Percentiles rank a stretch among this genome's conserved stretches.
Conservation (phyloP, 2,329 filamentous ascomycete genomes). For the Magnaporthiopsis incrustans region DNA sequence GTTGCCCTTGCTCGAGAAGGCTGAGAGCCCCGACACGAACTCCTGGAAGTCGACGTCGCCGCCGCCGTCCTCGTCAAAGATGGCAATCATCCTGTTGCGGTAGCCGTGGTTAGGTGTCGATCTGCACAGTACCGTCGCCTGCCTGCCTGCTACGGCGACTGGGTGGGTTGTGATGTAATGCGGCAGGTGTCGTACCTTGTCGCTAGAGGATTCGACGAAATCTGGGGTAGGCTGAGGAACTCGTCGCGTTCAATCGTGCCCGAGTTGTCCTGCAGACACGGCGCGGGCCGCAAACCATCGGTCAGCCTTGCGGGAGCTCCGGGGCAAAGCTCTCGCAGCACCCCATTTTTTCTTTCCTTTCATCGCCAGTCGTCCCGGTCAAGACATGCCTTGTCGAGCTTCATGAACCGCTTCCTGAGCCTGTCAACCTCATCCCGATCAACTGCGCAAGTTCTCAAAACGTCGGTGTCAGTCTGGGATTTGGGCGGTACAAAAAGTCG, state of each 20-base stretch:
- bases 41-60: slow-evolving; percentile 98
- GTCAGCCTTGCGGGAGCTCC: neutral
- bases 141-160: too few species aligned
- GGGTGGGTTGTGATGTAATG: too few species aligned
- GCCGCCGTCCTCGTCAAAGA: slow-evolving; percentile 97
- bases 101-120: neutral
- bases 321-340: neutral
- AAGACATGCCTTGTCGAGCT: slow-evolving; percentile 79
- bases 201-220: slow-evolving; percentile 93
- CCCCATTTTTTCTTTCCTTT: neutral
- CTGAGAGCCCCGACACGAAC: slow-evolving; percentile 89
- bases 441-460: slow-evolving; percentile 45
- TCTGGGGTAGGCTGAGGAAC: slow-evolving; percentile 93
- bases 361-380: slow-evolving; percentile 2
- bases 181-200: slow-evolving; percentile 55
- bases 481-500: neutral
- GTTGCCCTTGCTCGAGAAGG: slow-evolving; percentile 96
- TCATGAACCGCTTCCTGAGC: slow-evolving; percentile 96
- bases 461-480: neutral
- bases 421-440: slow-evolving; percentile 95
- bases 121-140: neutral
- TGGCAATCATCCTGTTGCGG: slow-evolving; percentile 79
- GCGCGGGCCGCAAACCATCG: neutral
- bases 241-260: slow-evolving; percentile 98
- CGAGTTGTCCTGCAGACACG: slow-evolving; percentile 69